phyloP scores from a whole-genome alignment of 129 eudicot species.

The Chrysanthemum lavandulifolium region DNA sequence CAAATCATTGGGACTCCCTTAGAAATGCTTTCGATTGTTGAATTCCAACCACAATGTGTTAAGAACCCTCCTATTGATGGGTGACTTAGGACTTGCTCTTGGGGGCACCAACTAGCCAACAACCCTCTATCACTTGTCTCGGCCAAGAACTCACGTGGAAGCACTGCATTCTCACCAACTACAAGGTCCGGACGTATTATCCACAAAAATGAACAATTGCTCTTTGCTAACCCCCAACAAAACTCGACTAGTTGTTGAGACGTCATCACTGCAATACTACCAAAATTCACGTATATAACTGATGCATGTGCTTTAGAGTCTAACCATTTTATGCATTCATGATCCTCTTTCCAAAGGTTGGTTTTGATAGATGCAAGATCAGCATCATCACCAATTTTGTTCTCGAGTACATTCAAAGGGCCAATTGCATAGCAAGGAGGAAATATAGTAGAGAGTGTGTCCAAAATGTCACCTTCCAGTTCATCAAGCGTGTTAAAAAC shows the following conservation, averaged over 20 bases:
- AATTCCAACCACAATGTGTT: conserved; percentile 69
- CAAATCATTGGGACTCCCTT: conserved; percentile 56
- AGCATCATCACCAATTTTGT: conserved; percentile 23
- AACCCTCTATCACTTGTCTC: conserved; percentile 42
- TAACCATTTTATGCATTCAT: conserved; percentile 50
- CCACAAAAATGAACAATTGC: conserved; percentile 54
- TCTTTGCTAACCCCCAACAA: conserved; percentile 66
- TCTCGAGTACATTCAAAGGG: conserved; percentile 37
- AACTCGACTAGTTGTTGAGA: conserved; percentile 48
- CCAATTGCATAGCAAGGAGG: conserved; percentile 44
- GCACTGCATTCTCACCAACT: conserved; percentile 34
- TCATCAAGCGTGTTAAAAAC: conserved; percentile 50
- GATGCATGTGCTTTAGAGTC: conserved; percentile 37
- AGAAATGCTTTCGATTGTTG: conserved; percentile 44
- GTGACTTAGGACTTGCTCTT: conserved; percentile 51
- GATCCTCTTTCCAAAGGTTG: conserved; percentile 62
- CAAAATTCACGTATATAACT: conserved; percentile 56
- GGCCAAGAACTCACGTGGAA: conserved; percentile 35
- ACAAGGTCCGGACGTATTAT: conserved; percentile 54
- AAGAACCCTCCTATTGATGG: conserved; percentile 48
- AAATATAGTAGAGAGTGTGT: conserved; percentile 26
- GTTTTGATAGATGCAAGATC: conserved; percentile 34
- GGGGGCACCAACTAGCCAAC: conserved; percentile 55
- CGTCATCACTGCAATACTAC: conserved; percentile 51
- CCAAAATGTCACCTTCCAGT: conserved; percentile 39